A percentile compares a stretch with the other conserved stretches of the same genome.
Evolutionary conservation across 169 alveolate genomes (phyloP).

Genomic region (Condylostoma magnum): DNA sequence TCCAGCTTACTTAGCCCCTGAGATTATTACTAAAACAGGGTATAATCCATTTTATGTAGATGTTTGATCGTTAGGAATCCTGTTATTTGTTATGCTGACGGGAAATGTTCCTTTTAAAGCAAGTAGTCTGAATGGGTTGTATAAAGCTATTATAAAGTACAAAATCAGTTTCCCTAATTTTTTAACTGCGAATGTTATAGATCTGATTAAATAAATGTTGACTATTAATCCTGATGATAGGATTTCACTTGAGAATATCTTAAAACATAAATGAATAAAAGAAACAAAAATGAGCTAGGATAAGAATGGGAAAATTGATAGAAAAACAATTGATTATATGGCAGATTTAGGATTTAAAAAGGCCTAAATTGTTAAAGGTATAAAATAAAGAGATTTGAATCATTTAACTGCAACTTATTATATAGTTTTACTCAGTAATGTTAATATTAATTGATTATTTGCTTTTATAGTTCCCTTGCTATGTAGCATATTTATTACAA

Average conservation of each 20-base stretch:
- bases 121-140: slow-evolving; percentile 41
- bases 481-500: no score
- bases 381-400: background rate
- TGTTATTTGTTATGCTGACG: slow-evolving; percentile 71
- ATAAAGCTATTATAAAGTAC: slow-evolving; percentile 48
- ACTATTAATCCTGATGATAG: slow-evolving; percentile 61
- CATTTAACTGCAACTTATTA: slow-evolving; percentile 13
- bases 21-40: slow-evolving; percentile 66
- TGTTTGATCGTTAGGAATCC: slow-evolving; percentile 72
- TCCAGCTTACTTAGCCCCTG: slow-evolving; percentile 83
- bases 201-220: slow-evolving; percentile 53
- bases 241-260: slow-evolving; percentile 45
- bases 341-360: background rate
- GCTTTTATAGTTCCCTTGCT: no score
- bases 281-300: no score
- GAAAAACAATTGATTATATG: background rate
- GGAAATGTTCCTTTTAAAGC: slow-evolving; percentile 79
- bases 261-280: slow-evolving; percentile 72
- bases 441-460: no score
- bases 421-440: no score
- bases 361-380: background rate
- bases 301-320: background rate
- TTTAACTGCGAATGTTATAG: slow-evolving; percentile 43
- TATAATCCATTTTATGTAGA: slow-evolving; percentile 69
- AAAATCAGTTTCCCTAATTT: slow-evolving; percentile 46